Evolutionary conservation across 176 grass and related monocot species (phyloP).

Genomic region (Tuctoria greenei): DNA sequence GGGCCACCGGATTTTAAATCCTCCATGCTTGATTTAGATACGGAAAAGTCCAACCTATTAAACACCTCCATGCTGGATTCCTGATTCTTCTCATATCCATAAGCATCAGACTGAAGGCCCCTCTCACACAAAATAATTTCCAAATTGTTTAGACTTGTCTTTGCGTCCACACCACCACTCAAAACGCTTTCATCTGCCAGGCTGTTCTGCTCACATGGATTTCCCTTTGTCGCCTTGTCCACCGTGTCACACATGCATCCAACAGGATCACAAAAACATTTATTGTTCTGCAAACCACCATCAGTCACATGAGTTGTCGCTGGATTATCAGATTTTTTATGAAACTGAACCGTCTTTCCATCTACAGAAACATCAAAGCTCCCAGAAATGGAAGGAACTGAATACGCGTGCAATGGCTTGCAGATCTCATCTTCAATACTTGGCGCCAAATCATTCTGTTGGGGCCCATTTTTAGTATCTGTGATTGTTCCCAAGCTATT

Average conservation of each 20-base stretch:
- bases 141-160: constrained; percentile 20
- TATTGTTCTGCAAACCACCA: background rate
- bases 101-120: no score
- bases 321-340: constrained; percentile 10
- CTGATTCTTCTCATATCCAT: no score
- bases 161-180: background rate
- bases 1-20: no score
- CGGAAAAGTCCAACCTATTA: no score
- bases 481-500: constrained; percentile 2
- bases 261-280: background rate
- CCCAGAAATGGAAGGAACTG: constrained; percentile 32
- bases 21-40: no score
- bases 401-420: background rate
- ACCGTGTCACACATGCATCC: constrained; percentile 11
- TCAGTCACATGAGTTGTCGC: background rate
- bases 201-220: background rate
- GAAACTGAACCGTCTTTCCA: constrained; percentile 7
- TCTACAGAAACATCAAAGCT: constrained; percentile 12
- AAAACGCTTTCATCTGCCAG: background rate
- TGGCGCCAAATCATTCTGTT: constrained; percentile 5
- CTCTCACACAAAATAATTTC: background rate
- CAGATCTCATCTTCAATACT: no score
- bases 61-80: no score
- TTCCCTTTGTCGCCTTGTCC: constrained; percentile 1
- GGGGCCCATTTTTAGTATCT: constrained; percentile 18